These are phyloP conservation scores for Heritiera fomes DNA, from an alignment of 345 rosid species.

Conservation along the genomic window DNA sequence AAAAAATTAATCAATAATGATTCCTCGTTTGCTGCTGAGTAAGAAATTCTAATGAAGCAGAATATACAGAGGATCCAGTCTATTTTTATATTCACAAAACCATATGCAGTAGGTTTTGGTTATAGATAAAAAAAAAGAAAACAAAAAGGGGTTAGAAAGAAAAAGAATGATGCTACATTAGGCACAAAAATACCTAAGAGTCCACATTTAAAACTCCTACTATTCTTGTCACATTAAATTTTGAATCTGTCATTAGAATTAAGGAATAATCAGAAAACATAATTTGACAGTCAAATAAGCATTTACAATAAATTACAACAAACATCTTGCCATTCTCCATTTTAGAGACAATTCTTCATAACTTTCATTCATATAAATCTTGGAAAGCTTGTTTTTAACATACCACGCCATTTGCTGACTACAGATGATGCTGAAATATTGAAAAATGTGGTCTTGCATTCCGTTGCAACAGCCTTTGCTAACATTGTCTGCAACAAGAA, in stretches of 20 bases:
- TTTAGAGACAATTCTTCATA: neutral
- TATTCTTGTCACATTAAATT: neutral
- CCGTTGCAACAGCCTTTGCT: slow-evolving; percentile 99
- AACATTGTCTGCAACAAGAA: slow-evolving; percentile 81
- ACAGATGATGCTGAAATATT: slow-evolving; percentile 97
- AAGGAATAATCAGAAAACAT: slow-evolving; percentile 7
- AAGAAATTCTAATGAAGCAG: neutral
- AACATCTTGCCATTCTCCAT: neutral
- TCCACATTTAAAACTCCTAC: neutral
- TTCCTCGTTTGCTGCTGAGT: neutral
- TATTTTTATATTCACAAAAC: neutral
- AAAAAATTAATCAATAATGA: neutral
- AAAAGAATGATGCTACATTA: neutral
- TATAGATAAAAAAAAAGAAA: too few species aligned
- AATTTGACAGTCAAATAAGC: neutral
- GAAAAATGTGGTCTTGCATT: slow-evolving; percentile 97
- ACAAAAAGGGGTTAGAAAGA: neutral
- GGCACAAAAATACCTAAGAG: neutral
- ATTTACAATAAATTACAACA: neutral
- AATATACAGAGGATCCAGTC: neutral
- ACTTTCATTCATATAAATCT: neutral
- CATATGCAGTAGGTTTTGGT: neutral
- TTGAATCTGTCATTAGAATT: neutral
- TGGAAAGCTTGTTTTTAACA: slow-evolving; percentile 23
- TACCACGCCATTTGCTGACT: slow-evolving; percentile 99